Base-by-base conservation (phyloP, 2,329 filamentous ascomycete species). In the Aspergillus pseudoglaucus region DNA sequence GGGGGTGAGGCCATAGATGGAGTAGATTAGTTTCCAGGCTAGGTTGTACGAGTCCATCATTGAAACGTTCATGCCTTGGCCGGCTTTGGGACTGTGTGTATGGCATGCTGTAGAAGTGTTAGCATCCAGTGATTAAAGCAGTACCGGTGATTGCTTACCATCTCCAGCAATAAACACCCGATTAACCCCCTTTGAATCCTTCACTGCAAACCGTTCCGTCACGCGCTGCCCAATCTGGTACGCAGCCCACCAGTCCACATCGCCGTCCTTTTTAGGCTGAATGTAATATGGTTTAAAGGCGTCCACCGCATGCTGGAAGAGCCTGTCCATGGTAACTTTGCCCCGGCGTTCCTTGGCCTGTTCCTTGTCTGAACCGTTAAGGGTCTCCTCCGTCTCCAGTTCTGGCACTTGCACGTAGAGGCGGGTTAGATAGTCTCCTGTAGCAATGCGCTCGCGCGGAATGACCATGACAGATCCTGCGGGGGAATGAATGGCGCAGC, bases 391-490 rank as follows among this genome's bases (percentile, higher is more conserved):
- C 8, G 53, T 59, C 33, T 61, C 61, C 45, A 60, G 60, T 1
- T 62, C 65, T 1, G 63, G 63, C 5, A 72, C 61, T 49, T 72
- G 69, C 15, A 73, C 69, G 55, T 88, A 86, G 48, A 88, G 81
- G 55, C 87, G 84, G 15, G 87, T 77, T 17, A 85, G 77, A 44
- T 87, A 84, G 67, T 87, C 79, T 51, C 82, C 80, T 47, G 80
- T 69, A 22, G 68, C 69, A 47, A 79, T 76, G 1, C 74, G 75
- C 63, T 88, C 85, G 20, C 85, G 76, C 0, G 87, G 87, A 48
- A 91, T 90, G 4, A 90, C 83, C 81, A 90, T 87, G 60, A 90
- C 83, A 15, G 85, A 88, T 1, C 87, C 86, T 48, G 84, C 75
- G 41, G 81, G 75, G 3, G 85, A 88, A 63, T 89, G 86, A 50